Evolutionary conservation across 106 monocot genomes (phyloP).

Genomic region (Phalaenopsis equestris): DNA sequence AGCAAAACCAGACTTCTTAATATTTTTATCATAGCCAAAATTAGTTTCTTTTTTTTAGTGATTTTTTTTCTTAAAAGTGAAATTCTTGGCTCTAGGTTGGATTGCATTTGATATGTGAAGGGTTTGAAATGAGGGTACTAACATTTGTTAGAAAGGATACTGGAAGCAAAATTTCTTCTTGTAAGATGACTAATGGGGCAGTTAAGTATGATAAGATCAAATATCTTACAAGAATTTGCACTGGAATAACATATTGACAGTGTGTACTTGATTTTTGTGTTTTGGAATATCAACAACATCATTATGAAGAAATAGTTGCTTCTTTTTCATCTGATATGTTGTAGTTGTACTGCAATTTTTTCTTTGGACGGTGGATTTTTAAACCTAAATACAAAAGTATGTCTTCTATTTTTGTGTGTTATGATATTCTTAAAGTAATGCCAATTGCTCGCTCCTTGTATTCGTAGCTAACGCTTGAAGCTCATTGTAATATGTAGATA

Average conservation of each 20-base stretch:
- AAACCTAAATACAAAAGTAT: neutral
- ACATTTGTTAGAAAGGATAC: neutral
- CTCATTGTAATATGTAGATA: neutral
- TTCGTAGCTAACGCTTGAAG: neutral
- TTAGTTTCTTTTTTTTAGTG: neutral
- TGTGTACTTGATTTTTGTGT: neutral
- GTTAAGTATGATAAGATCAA: neutral
- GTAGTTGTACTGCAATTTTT: neutral
- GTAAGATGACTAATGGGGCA: neutral
- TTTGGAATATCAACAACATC: neutral
- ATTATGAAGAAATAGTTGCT: neutral
- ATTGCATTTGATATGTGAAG: neutral
- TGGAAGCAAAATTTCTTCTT: neutral
- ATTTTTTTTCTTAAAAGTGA: neutral
- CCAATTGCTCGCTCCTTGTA: neutral
- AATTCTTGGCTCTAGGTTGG: neutral
- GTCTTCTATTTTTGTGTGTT: neutral
- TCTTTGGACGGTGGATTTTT: neutral
- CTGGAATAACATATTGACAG: neutral
- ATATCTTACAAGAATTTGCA: neutral
- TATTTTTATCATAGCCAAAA: neutral
- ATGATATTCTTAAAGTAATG: neutral
- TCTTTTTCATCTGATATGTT: neutral
- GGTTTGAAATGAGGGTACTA: neutral
- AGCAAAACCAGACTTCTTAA: neutral